Percentiles rank a stretch among this genome's conserved stretches.
These are phyloP conservation scores for Garcia nutans DNA, from an alignment of 345 rosid genomes.

Conservation along the genomic window DNA sequence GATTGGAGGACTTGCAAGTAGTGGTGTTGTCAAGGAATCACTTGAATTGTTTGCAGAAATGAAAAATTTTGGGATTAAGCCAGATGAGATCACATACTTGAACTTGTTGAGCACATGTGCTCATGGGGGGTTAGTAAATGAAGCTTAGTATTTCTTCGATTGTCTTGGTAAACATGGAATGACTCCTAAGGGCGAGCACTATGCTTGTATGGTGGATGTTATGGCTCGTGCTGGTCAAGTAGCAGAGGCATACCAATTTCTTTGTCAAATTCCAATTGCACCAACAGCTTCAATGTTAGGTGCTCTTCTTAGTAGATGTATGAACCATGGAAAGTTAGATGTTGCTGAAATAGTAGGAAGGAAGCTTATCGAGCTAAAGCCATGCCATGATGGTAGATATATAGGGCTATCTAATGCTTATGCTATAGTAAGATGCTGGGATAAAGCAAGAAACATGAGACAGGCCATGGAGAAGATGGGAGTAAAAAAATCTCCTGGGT, in stretches of 20 bases:
- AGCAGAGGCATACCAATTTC: slow-evolving; percentile 55
- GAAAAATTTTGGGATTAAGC: slow-evolving; percentile 45
- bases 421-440: slow-evolving; percentile 55
- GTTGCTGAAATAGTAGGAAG: slow-evolving; percentile 69
- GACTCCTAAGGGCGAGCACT: slow-evolving; percentile 68
- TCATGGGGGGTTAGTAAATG: slow-evolving; percentile 70
- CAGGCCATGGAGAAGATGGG: slow-evolving; percentile 81
- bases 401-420: slow-evolving; percentile 65
- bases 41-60: slow-evolving; percentile 59
- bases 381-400: slow-evolving; percentile 72
- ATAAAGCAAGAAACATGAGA: slow-evolving; percentile 58
- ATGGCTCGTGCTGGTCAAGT: slow-evolving; percentile 72
- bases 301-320: slow-evolving; percentile 69
- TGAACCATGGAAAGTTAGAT: slow-evolving; percentile 58
- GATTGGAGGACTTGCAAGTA: slow-evolving; percentile 83
- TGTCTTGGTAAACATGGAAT: slow-evolving; percentile 42
- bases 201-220: slow-evolving; percentile 82
- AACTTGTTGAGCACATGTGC: slow-evolving; percentile 78
- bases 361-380: slow-evolving; percentile 72
- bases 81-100: slow-evolving; percentile 78
- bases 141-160: slow-evolving; percentile 64
- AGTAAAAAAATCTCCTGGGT: slow-evolving; percentile 70
- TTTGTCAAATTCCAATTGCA: slow-evolving; percentile 49
- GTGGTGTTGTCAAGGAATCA: slow-evolving; percentile 62
- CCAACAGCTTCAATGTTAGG: slow-evolving; percentile 76